Conservation (phyloP, 2,329 filamentous ascomycete genomes). For the Verticillium alfalfae region DNA sequence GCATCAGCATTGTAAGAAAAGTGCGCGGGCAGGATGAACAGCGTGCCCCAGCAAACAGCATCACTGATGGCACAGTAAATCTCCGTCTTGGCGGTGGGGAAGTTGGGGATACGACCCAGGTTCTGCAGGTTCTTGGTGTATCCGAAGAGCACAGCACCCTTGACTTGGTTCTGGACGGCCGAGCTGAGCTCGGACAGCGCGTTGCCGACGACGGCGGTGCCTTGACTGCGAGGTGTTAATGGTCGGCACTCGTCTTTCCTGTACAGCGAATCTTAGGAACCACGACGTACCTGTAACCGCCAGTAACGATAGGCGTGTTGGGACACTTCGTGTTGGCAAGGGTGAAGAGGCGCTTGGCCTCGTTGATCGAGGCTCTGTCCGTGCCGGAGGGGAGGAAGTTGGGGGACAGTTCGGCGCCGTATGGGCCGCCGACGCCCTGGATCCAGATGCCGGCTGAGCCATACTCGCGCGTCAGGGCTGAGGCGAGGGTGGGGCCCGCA, state of each 20-base stretch:
- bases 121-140: slow-evolving; percentile 35
- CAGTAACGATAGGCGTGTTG: slow-evolving; percentile 32
- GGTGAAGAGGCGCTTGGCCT: slow-evolving; percentile 31
- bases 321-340: slow-evolving; percentile 36
- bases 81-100: slow-evolving; percentile 22
- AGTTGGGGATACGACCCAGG: slow-evolving; percentile 29
- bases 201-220: slow-evolving; percentile 35
- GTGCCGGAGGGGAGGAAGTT: slow-evolving; percentile 33
- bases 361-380: slow-evolving; percentile 27
- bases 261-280: not conserved
- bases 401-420: slow-evolving; percentile 25
- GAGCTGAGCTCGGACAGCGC: slow-evolving; percentile 26
- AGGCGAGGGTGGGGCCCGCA: slow-evolving; percentile 21
- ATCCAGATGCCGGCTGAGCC: slow-evolving; percentile 26
- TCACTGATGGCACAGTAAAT: slow-evolving; percentile 32
- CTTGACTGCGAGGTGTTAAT: slow-evolving; percentile 22
- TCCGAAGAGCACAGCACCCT: slow-evolving; percentile 29
- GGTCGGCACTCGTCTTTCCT: not conserved
- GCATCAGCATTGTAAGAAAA: slow-evolving; percentile 19
- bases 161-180: slow-evolving; percentile 25
- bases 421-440: slow-evolving; percentile 36
- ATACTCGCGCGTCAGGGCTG: slow-evolving; percentile 19
- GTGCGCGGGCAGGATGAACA: slow-evolving; percentile 27
- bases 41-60: slow-evolving; percentile 27
- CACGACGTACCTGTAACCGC: slow-evolving; percentile 24